Evolutionary conservation across 164 flowering plant species (phyloP).

Genomic region (Kingdonia uniflora): DNA sequence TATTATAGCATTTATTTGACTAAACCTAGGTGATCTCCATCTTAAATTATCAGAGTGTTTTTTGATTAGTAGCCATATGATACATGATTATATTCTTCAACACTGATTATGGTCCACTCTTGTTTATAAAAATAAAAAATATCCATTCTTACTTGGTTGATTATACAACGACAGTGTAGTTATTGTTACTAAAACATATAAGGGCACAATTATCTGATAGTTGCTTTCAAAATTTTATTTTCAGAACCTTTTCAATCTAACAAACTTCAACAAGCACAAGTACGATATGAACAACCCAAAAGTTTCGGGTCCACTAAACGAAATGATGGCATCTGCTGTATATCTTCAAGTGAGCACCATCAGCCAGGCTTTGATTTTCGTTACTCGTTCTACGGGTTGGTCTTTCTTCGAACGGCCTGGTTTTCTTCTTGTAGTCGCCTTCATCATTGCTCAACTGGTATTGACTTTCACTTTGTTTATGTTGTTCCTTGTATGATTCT

Average conservation of each 20-base stretch:
- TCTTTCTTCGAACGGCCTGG: constrained; percentile 62
- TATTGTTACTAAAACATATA: too few relatives aligned
- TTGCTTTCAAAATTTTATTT: background rate
- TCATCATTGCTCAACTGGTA: constrained; percentile 62
- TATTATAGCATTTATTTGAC: too few relatives aligned
- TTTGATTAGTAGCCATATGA: too few relatives aligned
- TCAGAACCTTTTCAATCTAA: constrained; percentile 31
- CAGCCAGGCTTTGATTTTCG: constrained; percentile 66
- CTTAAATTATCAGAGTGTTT: too few relatives aligned
- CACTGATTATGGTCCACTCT: too few relatives aligned
- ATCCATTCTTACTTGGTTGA: too few relatives aligned
- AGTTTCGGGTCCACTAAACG: constrained; percentile 5
- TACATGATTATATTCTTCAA: too few relatives aligned
- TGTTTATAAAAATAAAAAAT: too few relatives aligned
- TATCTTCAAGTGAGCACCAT: constrained; percentile 69
- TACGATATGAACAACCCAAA: constrained; percentile 3
- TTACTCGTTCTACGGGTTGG: constrained; percentile 65
- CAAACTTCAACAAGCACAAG: constrained; percentile 16
- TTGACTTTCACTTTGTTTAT: background rate
- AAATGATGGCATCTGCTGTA: constrained; percentile 39
- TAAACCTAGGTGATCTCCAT: too few relatives aligned
- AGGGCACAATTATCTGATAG: too few relatives aligned
- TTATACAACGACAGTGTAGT: too few relatives aligned
- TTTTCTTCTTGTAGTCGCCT: constrained; percentile 43
- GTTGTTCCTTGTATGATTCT: background rate